phyloP scores from a whole-genome alignment of 2,329 filamentous ascomycete species.

The Aspergillus thermomutatus region DNA sequence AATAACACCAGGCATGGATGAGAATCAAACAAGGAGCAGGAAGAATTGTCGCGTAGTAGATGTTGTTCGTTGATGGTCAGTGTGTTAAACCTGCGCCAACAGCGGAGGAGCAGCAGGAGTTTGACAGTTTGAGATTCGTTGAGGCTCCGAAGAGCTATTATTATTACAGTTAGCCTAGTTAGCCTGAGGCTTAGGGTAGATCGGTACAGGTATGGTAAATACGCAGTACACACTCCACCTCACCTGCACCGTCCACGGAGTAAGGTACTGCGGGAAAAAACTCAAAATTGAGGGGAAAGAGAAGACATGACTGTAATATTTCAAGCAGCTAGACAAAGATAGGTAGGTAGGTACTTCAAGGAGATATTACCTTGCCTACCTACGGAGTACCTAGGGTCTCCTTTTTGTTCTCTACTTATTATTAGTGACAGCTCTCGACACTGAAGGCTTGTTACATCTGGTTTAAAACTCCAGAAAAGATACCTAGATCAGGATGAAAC shows the following conservation, averaged over 20 bases:
- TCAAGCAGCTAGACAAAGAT: not conserved
- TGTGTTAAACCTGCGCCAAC: slow-evolving; percentile 10
- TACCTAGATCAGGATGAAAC: too few relatives aligned
- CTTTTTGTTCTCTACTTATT: too few relatives aligned
- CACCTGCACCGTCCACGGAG: too few relatives aligned
- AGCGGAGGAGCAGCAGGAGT: slow-evolving; percentile 1
- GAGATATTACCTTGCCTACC: too few relatives aligned
- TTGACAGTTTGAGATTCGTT: slow-evolving; percentile 8
- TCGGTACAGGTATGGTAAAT: not conserved
- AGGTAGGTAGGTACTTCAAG: too few relatives aligned
- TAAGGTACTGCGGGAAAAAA: not conserved
- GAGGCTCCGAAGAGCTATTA: slow-evolving; percentile 14
- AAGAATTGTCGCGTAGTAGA: not conserved
- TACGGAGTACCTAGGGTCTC: too few relatives aligned
- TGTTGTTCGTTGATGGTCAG: slow-evolving; percentile 1
- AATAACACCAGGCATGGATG: not conserved
- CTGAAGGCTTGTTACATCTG: not conserved
- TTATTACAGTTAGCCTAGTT: not conserved
- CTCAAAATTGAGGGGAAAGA: too few relatives aligned
- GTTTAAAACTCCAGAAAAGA: not conserved
- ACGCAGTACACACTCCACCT: not conserved
- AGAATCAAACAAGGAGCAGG: not conserved
- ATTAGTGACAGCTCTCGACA: too few relatives aligned
- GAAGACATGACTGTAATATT: not conserved
- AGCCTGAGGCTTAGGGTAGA: not conserved